Base-by-base conservation (phyloP, 192 early-diverging fungal genomes). In the Neocallimastix lanati region DNA sequence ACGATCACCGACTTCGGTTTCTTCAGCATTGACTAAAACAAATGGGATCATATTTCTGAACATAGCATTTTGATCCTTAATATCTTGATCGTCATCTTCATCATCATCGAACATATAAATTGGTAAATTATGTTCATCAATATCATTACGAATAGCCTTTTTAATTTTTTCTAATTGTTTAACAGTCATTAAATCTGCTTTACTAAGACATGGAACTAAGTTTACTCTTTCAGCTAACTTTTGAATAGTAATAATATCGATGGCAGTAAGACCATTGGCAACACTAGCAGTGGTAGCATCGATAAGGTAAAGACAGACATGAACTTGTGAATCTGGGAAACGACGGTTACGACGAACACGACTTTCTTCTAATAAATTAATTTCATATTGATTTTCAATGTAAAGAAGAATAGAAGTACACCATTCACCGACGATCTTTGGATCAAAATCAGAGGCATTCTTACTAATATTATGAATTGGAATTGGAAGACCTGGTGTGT, bases 301-400 rank as follows among this genome's bases (percentile, higher is more conserved):
- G 18, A 50, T 50, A 82, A 98, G 93, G 86, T 98, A 96, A 29
- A 98, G 86, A 79, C 93, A 93, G 50, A 92, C 93, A 80, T 98
- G 96, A 33, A 94, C 91, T 81, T 94, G 93, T 79, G 85, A 92
- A 82, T 94, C 93, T 50, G 88, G 85, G 14, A 91, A 88, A 81
- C 92, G 92, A 35, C 91, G 90, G 82, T 94, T 93, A 79, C 93
- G 90, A 50, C 88, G 86, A 38, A 91, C 90, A 84, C 90, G 89
- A 78, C 82, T 84, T 87, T 91, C 89, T 89, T 91, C 80, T 76
- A 30, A 29, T 28, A 29, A 83, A 13, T 84, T 88, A 21, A 80
- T 83, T 79, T 86, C 90, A 50, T 83, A 88, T 78, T 87, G 86
- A 2, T 81, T 67, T 30, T 90, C 87, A 76, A 88, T 35, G 82